phyloP scores from a whole-genome alignment of 768 basidiomycete genomes.

The Galerina sulciceps region DNA sequence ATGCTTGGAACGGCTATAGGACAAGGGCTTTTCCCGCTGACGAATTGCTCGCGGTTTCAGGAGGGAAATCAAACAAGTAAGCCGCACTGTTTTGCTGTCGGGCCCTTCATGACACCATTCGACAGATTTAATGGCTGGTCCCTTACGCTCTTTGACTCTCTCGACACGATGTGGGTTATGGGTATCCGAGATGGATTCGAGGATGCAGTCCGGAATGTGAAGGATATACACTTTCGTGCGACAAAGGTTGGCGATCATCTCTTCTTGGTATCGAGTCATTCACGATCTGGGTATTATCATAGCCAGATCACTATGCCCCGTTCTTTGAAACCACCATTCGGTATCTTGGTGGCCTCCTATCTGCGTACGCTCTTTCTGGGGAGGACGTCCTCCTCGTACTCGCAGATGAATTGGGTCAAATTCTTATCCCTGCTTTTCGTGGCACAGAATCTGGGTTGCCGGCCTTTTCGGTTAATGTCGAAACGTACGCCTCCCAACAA shows the following conservation, averaged over 20 bases:
- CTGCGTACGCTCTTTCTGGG: constrained; percentile 72
- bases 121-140: constrained; percentile 52
- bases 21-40: constrained; percentile 54
- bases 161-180: constrained; percentile 86
- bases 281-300: not conserved
- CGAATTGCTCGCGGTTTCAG: constrained; percentile 53
- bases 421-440: constrained; percentile 68
- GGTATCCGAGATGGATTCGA: constrained; percentile 70
- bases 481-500: constrained; percentile 41
- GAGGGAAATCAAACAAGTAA: constrained; percentile 53
- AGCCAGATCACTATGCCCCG: constrained; percentile 40
- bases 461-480: constrained; percentile 60
- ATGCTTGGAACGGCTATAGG: constrained; percentile 58
- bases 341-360: constrained; percentile 74
- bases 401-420: constrained; percentile 69
- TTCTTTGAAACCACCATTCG: constrained; percentile 84
- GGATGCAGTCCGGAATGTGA: constrained; percentile 54
- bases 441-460: constrained; percentile 65
- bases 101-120: not conserved
- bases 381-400: constrained; percentile 60
- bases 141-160: constrained; percentile 72
- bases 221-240: constrained; percentile 43
- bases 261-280: not conserved
- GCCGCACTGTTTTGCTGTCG: constrained; percentile 12
- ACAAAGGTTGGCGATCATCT: constrained; percentile 26